Base-by-base conservation (phyloP, 2,329 filamentous ascomycete genomes). In the Alternaria incomplexa region DNA sequence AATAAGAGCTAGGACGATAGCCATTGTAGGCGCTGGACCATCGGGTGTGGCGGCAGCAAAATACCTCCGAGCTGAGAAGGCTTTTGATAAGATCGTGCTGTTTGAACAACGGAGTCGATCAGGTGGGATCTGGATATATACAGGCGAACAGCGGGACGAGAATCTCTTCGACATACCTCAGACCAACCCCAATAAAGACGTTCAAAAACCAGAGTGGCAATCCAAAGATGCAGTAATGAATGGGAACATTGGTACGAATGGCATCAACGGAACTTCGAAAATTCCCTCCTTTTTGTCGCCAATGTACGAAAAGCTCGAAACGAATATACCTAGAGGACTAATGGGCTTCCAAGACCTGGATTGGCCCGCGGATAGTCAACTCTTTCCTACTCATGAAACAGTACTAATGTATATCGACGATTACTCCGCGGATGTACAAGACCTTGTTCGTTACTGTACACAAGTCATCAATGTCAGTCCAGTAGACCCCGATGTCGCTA, bases 81-180 rank as follows among this genome's bases (percentile, higher is more conserved):
- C 77, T 1, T 96, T 96, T 73, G 81, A 88, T 12, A 86, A 83
- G 28, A 89, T 98, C 63, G 87, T 89, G 63, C 80, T 97, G 43
- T 96, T 91, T 73, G 96, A 98, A 80, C 93, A 97, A 79, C 89
- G 93, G 68, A 83, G 85, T 47, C 85, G 88, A 51, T 87, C 91
- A 7, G 95, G 93, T 61, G 95, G 96, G 3, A 88, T 96, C 10
- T 98, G 95, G 95, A 91, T 93, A 73, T 93, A 96, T 78, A 89
- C 86, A 65, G 82, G 83, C 26, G 80, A 85, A 79, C 58, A 80
- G 47, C 73, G 83, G 76, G 65, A 85, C 70, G 68, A 82, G 75
- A 63, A 85, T 74, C 69, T 85, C 69, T 78, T 83, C 48, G 66
- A 72, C 1, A 71, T 95, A 40, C 93, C 93, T 8, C 91, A 93